Evolutionary conservation across 169 alveolate species (phyloP), one percentile per base, ranked within the genome.

Genomic region (Plasmodium yoelii): DNA sequence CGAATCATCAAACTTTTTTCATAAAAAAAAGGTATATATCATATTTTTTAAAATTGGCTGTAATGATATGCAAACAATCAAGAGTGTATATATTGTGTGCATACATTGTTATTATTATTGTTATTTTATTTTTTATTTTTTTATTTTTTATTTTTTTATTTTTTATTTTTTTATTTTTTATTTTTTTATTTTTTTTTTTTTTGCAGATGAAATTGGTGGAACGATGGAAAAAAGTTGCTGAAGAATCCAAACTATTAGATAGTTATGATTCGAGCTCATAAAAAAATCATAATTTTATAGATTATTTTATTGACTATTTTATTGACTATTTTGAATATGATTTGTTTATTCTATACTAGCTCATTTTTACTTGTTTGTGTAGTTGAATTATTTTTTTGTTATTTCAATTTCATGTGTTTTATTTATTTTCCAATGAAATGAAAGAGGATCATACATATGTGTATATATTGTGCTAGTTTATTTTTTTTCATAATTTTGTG

Each of bases 211-310:
- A 75, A 55, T 34, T 75, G 34, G 24, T 75, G 65, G 59, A 60
- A 53, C 60, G 88, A 8, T 75, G 88, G 88, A 46, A 75, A 13
- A 42, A 49, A 34, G 88, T 75, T 22, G 88, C 88, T 10, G 63
- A 75, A 49, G 75, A 75, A 60, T 24, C 88, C 19, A 75, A 61
- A 42, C 22, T 75, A n/a, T n/a, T 22, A 44, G 63, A n/a, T 49
- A 74, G 63, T 56, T 63, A 49, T 6, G 88, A 61, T 55, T 26
- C 73, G 4, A 75, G 74, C 42, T 18, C 18, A n/a, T 73, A 73
- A 73, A 19, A 49, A 10, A 0, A 0, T 10, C 15, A 44, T 6
- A 18, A n/a, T 44, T 69, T 8, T 55, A 8, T 8, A 55, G 15
- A 55, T 12, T 24, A 19, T 24, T 6, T 61, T 24, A 61, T n/a